phyloP scores from a whole-genome alignment of 257 asterid species.

The Solanum paucissectum region DNA sequence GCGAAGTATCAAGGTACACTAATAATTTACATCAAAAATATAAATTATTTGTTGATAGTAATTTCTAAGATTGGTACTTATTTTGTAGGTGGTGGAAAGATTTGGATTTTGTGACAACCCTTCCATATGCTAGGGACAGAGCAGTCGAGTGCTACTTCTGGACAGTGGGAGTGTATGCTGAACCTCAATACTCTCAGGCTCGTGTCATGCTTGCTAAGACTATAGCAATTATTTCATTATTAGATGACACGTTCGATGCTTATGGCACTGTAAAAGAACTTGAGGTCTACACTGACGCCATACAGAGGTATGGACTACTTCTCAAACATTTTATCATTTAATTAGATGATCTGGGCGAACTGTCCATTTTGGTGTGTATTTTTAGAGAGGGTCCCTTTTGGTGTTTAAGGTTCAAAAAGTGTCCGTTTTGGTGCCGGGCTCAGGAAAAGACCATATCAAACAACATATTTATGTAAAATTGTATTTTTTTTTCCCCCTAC shows the following conservation, averaged over 20 bases:
- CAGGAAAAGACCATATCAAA: neutral
- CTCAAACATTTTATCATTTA: neutral
- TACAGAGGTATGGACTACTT: neutral
- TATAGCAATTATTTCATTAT: neutral
- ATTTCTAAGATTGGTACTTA: neutral
- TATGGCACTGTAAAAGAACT: neutral
- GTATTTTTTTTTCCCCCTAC: too few relatives aligned
- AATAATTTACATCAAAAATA: neutral
- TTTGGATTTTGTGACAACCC: neutral
- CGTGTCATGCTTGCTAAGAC: neutral
- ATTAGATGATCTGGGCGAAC: neutral
- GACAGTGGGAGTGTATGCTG: neutral
- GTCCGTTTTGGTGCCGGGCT: too few relatives aligned
- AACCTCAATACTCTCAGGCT: neutral
- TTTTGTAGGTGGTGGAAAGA: neutral
- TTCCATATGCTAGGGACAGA: neutral
- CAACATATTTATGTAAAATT: neutral
- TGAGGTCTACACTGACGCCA: neutral
- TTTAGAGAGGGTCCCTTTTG: too few relatives aligned
- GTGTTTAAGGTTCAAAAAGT: too few relatives aligned
- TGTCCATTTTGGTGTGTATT: too few relatives aligned
- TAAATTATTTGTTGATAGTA: neutral
- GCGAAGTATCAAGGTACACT: slow-evolving; percentile 18
- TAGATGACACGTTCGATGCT: neutral
- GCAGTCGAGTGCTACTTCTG: neutral